A percentile compares a stretch with the other conserved stretches of the same genome.
These are phyloP conservation scores for Sporisorium exsertum DNA, from an alignment of 1,284 basidiomycete species.

Conservation along the genomic window DNA sequence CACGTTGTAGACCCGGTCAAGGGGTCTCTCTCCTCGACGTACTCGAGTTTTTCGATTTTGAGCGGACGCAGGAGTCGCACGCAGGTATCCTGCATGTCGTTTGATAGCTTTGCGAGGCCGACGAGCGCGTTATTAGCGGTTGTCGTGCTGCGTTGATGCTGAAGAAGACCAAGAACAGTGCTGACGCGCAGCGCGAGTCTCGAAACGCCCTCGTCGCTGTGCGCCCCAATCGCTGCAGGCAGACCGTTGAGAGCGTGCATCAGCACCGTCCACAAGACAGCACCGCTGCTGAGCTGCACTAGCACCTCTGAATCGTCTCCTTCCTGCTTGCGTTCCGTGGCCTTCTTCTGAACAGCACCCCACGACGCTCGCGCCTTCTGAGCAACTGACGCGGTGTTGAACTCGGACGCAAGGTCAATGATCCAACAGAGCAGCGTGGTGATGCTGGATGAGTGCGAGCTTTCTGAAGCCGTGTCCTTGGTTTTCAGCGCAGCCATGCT, in stretches of 20 bases:
- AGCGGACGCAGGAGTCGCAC: slow-evolving; percentile 11
- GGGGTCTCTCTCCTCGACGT: slow-evolving; percentile 5
- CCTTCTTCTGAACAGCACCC: background rate
- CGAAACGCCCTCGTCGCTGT: slow-evolving; percentile 22
- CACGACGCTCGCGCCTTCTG: slow-evolving; percentile 9
- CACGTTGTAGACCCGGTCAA: background rate
- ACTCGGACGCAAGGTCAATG: slow-evolving; percentile 28
- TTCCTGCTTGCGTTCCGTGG: background rate
- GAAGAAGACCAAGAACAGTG: slow-evolving; percentile 12
- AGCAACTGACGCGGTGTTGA: slow-evolving; percentile 10
- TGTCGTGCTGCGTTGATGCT: background rate
- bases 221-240: slow-evolving; percentile 15
- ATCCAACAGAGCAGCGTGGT: slow-evolving; percentile 33
- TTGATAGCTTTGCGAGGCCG: slow-evolving; percentile 10
- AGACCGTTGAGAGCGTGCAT: slow-evolving; percentile 17
- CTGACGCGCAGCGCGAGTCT: slow-evolving; percentile 25
- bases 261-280: slow-evolving; percentile 14
- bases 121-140: background rate
- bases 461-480: background rate
- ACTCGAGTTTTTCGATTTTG: slow-evolving; percentile 17
- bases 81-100: slow-evolving; percentile 10
- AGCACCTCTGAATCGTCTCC: background rate
- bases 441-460: slow-evolving; percentile 9
- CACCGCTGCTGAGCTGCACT: slow-evolving; percentile 1
- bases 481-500: slow-evolving; percentile 17